Evolutionary conservation across 306 rosid species (phyloP).

Genomic region (Herpetospermum pedunculosum): DNA sequence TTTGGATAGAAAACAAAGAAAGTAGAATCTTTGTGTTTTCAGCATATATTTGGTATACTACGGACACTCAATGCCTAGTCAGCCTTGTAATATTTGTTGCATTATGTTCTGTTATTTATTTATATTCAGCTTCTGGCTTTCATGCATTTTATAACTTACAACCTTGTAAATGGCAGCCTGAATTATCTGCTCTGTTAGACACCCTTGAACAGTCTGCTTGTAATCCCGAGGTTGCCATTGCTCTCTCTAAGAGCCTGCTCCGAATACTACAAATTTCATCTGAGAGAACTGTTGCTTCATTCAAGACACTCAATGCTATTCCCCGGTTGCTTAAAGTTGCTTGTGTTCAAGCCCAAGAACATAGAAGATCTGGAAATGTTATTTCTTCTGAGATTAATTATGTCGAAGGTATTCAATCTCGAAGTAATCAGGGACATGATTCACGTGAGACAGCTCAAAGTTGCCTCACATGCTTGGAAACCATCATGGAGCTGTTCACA

Average conservation of each 20-base stretch:
- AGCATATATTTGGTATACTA: too few relatives aligned
- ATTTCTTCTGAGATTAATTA: slow-evolving; percentile 23
- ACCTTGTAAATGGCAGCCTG: slow-evolving; percentile 38
- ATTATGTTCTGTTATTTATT: slow-evolving; percentile 14
- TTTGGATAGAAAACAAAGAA: too few relatives aligned
- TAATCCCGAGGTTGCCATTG: slow-evolving; percentile 55
- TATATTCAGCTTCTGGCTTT: slow-evolving; percentile 4
- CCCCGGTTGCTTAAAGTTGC: slow-evolving; percentile 81
- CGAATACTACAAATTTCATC: slow-evolving; percentile 59
- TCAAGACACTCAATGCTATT: slow-evolving; percentile 58
- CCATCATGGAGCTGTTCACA: slow-evolving; percentile 57
- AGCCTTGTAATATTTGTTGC: not conserved
- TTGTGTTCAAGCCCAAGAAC: slow-evolving; percentile 78
- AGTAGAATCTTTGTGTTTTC: too few relatives aligned
- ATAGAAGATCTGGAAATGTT: slow-evolving; percentile 32
- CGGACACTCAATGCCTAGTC: too few relatives aligned
- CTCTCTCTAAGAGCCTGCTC: slow-evolving; percentile 59
- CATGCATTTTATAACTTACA: slow-evolving; percentile 5
- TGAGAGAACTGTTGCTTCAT: slow-evolving; percentile 71
- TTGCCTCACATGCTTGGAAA: slow-evolving; percentile 49
- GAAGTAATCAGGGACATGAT: slow-evolving; percentile 23
- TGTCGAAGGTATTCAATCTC: slow-evolving; percentile 19
- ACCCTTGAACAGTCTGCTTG: slow-evolving; percentile 75
- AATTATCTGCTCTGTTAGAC: slow-evolving; percentile 73
- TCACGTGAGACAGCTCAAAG: slow-evolving; percentile 25